A percentile compares a stretch with the other conserved stretches of the same genome.
Conservation (phyloP, 129 eudicot genomes). For the Pulicaria dysenterica region DNA sequence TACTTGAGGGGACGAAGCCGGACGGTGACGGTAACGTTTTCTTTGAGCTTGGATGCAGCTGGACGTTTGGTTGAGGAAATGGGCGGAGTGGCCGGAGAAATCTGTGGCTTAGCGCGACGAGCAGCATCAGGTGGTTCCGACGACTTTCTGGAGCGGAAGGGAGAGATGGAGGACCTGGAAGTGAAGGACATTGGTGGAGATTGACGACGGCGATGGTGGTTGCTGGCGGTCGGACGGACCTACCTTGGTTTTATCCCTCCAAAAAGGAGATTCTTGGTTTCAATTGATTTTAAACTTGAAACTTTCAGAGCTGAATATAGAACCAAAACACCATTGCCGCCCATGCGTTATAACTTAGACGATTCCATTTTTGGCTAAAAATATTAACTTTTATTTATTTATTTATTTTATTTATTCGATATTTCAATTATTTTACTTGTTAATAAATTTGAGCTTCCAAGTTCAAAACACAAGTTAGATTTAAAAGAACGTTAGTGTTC, state of each 20-base stretch:
- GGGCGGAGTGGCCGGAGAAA: constrained; percentile 36
- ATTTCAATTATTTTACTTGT: too few species aligned
- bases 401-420: too few species aligned
- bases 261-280: constrained; percentile 35
- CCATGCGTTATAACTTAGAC: neutral
- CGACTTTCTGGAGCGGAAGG: constrained; percentile 57
- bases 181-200: constrained; percentile 47
- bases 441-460: too few species aligned
- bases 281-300: constrained; percentile 20
- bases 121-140: constrained; percentile 37
- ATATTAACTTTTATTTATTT: neutral
- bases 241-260: constrained; percentile 47
- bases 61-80: constrained; percentile 37
- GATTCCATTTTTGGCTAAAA: neutral
- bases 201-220: neutral
- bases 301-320: constrained; percentile 17
- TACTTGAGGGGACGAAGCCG: constrained; percentile 94
- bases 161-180: constrained; percentile 55
- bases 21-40: constrained; percentile 84
- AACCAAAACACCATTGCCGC: neutral
- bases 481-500: too few species aligned
- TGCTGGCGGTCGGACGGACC: constrained; percentile 21
- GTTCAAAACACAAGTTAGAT: too few species aligned
- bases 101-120: constrained; percentile 38
- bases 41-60: constrained; percentile 46